phyloP scores from a whole-genome alignment of 1,284 basidiomycete genomes.

The Tausonia pullulans region DNA sequence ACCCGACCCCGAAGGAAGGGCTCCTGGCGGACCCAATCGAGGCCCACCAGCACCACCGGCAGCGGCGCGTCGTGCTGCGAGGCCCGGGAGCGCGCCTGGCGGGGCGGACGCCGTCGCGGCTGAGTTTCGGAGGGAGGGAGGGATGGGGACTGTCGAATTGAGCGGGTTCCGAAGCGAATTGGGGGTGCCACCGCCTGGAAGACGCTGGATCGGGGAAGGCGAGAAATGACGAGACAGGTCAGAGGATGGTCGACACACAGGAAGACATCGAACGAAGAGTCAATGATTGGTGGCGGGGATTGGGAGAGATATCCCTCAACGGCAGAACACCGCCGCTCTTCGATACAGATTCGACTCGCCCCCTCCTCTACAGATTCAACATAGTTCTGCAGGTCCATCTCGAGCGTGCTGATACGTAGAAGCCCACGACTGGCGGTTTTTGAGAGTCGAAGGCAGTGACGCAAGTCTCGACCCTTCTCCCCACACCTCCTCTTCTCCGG shows the following conservation, averaged over 20 bases:
- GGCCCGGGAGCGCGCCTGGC: constrained; percentile 3
- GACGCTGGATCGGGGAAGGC: constrained; percentile 10
- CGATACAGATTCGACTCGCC: no score
- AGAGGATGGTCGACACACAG: not conserved
- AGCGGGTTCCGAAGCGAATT: no score
- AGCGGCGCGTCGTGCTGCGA: constrained; percentile 8
- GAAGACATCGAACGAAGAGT: not conserved
- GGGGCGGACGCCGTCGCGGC: constrained; percentile 7
- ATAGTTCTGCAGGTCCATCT: no score
- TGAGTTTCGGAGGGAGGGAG: no score
- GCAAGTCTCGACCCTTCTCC: no score
- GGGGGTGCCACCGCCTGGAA: not conserved
- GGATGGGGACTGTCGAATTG: no score
- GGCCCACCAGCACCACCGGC: not conserved
- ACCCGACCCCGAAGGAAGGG: not conserved
- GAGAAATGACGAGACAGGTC: not conserved
- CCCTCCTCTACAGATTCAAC: no score
- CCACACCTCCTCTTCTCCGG: no score
- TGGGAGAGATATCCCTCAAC: not conserved
- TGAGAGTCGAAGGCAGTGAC: no score
- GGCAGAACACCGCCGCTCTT: not conserved
- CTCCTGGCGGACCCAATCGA: not conserved
- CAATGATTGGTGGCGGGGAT: not conserved
- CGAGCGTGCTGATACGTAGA: no score
- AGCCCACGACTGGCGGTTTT: no score